Base-by-base conservation (phyloP, 1,139 yeast genomes). In the Pichia cactophila region DNA sequence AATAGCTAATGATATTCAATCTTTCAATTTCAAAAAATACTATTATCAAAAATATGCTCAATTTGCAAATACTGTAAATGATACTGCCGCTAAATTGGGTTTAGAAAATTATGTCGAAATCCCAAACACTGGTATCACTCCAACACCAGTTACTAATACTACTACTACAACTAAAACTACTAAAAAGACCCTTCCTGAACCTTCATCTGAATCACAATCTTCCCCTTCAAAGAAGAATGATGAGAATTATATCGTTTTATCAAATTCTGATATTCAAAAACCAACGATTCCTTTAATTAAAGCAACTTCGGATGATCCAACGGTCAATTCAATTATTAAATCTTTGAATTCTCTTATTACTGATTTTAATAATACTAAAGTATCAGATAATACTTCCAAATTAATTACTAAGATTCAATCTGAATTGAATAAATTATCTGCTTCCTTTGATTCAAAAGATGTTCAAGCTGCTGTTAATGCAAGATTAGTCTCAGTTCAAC, bases 401-500 rank as follows among this genome's bases (percentile, higher is more conserved):
- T 60, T 75, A 8, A 75, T 83, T 44, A 68, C 70, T 47, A 17
- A 65, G 61, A 42, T 75, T 81, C 43, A 72, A 75, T 16, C 47
- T 16, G 41, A 69, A 68, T 57, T 74, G 54, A 14, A 56, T 49
- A 49, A 55, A 45, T 47, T 61, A 49, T 49, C 63, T 46, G 43
- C 59, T 53, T 57, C 66, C 63, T 56, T 71, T 67, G 77, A 75
- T 42, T 77, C 75, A 56, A 72, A 75, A 33, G 78, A 80, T 54
- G 75, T 83, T 62, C 72, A 78, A 52, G 66, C 33, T 12, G 33
- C 50, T 11, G 47, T 42, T 41, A 78, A 77, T 57, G 73, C 75
- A 37, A 77, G 79, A 54, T 75, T 83, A 62, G 71, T 76, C 52
- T 67, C 44, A 16, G 41, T 54, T 33, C 46, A 53, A 35, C 37